Conservation (phyloP, 257 asterid genomes). For the Solanum gandarillasii region DNA sequence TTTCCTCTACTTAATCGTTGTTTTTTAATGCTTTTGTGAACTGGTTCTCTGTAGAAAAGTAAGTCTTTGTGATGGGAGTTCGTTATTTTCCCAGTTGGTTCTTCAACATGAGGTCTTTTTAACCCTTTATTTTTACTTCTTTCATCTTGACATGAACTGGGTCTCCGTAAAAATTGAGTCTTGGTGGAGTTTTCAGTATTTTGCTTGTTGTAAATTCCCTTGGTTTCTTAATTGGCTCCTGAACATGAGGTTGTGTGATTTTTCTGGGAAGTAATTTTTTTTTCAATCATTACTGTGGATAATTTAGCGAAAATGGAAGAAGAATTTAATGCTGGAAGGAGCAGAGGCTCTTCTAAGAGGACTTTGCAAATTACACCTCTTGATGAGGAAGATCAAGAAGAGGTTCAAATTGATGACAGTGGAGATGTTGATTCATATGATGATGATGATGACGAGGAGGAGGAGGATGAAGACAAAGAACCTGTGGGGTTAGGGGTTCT, state of each 20-base stretch:
- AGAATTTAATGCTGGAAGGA: conserved; percentile 21
- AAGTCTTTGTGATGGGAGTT: not conserved
- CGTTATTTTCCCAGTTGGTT: not conserved
- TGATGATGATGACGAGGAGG: conserved; percentile 40
- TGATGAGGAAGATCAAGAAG: conserved; percentile 49
- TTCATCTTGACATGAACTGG: not conserved
- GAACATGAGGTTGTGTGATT: not conserved
- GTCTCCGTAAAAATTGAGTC: not conserved
- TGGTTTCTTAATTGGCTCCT: not conserved
- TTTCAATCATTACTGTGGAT: not conserved
- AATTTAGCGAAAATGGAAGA: conserved; percentile 5
- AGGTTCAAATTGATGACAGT: conserved; percentile 20
- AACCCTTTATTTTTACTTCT: not conserved
- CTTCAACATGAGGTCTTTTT: not conserved
- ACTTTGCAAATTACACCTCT: conserved; percentile 38
- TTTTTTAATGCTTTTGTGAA: not conserved
- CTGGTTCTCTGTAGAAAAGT: not conserved
- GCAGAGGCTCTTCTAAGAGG: conserved; percentile 13
- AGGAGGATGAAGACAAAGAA: conserved; percentile 37
- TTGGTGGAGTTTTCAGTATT: not conserved
- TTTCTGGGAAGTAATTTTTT: not conserved
- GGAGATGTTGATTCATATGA: conserved; percentile 26
- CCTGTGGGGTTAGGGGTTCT: conserved; percentile 69
- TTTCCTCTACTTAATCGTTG: not conserved
- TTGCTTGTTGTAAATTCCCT: not conserved